Base-by-base conservation (phyloP, 331 rosid genomes). In the Quercus lobata region DNA sequence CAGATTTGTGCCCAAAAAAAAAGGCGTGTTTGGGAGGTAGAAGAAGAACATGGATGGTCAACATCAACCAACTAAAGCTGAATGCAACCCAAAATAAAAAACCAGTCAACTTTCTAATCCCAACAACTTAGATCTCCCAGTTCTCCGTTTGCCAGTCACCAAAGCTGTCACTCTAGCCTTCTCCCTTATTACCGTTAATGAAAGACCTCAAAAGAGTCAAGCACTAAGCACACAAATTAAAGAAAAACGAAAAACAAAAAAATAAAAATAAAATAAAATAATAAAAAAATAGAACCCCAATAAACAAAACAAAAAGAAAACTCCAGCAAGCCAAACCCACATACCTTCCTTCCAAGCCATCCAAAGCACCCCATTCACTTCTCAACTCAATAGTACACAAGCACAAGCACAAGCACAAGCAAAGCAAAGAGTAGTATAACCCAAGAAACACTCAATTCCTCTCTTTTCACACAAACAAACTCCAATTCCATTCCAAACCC, bases 341-440 rank as follows among this genome's bases (percentile, higher is more conserved):
- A 71, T 57, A 17, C 91, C 90, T 91, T 86, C 82, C 96, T 91
- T 91, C 81, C 35, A 88, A 87, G 91, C 71, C 88, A 89, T 80
- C 83, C 92, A 79, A 85, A 83, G 92, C 88, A 88, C 85, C 41
- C 85, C 27, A 11, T 10, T 49, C 54, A 49, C 54, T 49, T 3
- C 54, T 3, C 54, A 49, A 4, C 54, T 12, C 17, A 29, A 18
- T 27, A 41, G 46, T 30, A 19, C 41, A 30, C 75, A 12, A 72
- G 74, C 54, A 35, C 21, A 54, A 69, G 3, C 11, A 41, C 6
- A 25, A 25, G 0, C 27, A 25, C 27, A 5, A 34, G 7, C 44
- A 8, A 41, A 41, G 46, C 46, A 41, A 41, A 41, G 46, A 41
- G 72, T 46, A 83, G 87, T 65, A 74, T 44, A 71, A 34, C 80